Conservation (phyloP, 192 early-diverging fungal species). For the Mortierella claussenii region DNA sequence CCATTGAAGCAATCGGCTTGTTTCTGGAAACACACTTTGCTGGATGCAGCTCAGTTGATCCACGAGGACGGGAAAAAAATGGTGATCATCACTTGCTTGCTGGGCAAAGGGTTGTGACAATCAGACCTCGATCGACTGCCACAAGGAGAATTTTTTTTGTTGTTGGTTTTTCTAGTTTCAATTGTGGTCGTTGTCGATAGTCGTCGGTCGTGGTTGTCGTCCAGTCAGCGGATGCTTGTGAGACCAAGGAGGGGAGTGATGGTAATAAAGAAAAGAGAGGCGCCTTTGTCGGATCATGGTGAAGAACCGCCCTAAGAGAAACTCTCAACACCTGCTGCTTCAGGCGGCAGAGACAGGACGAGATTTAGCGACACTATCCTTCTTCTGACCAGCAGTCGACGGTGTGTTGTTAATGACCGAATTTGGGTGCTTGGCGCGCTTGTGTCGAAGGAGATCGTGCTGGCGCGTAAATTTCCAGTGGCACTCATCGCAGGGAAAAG, state of each 20-base stretch:
- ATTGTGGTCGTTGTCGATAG: neutral
- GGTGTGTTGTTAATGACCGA: neutral
- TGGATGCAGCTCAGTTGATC: neutral
- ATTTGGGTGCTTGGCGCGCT: slow-evolving; percentile 46
- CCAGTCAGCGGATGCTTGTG: neutral
- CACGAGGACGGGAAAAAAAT: neutral
- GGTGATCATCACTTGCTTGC: neutral
- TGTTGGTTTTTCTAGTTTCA: neutral
- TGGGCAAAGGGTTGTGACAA: neutral
- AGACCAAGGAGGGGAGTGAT: neutral
- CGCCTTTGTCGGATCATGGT: neutral
- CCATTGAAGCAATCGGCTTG: too few species aligned
- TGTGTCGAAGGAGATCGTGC: slow-evolving; percentile 91
- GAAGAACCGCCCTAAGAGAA: neutral
- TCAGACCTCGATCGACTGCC: neutral
- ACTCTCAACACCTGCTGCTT: neutral
- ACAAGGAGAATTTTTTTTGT: neutral
- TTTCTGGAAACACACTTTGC: neutral
- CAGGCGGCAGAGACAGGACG: neutral
- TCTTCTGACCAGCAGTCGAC: slow-evolving; percentile 3
- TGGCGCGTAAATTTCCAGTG: slow-evolving; percentile 84
- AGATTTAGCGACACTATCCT: neutral
- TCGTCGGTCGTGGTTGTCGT: neutral
- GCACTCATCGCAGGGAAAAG: slow-evolving; percentile 79
- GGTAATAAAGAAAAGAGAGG: neutral